Percentiles rank a stretch among this genome's conserved stretches.
These are phyloP conservation scores for Quercus engelmannii DNA, from an alignment of 306 rosid species.

Conservation along the genomic window DNA sequence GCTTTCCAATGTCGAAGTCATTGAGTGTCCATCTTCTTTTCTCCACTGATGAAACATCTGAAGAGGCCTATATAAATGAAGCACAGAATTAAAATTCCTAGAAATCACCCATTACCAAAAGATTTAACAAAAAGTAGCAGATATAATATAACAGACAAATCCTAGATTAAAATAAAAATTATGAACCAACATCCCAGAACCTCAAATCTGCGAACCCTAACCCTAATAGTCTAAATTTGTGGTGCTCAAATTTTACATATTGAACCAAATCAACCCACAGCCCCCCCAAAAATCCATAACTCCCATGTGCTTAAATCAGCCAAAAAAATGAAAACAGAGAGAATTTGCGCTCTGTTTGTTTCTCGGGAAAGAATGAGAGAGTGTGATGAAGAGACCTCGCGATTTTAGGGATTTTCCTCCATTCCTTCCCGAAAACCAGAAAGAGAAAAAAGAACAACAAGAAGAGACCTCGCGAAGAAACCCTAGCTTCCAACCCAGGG, in stretches of 20 bases:
- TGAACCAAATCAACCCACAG: too few relatives aligned
- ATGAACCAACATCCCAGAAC: background rate
- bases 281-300: background rate
- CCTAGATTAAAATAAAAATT: too few relatives aligned
- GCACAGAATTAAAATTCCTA: conserved; percentile 1
- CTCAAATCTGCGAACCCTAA: background rate
- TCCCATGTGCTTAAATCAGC: background rate
- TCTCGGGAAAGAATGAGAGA: background rate
- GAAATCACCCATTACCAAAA: background rate
- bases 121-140: background rate
- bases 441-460: background rate
- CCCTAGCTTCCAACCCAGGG: conserved; percentile 8
- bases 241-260: background rate
- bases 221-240: background rate
- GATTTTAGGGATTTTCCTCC: background rate
- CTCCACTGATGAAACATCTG: conserved; percentile 62
- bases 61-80: conserved; percentile 46
- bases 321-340: background rate
- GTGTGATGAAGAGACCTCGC: background rate
- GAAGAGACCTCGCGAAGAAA: background rate
- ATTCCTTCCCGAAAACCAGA: background rate
- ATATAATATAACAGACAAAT: background rate
- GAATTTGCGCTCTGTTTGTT: background rate
- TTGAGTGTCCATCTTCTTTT: conserved; percentile 82
- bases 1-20: conserved; percentile 94